Percentiles rank a stretch among this genome's conserved stretches.
Conservation (phyloP, 345 rosid genomes). For the Populus pruinosa region DNA sequence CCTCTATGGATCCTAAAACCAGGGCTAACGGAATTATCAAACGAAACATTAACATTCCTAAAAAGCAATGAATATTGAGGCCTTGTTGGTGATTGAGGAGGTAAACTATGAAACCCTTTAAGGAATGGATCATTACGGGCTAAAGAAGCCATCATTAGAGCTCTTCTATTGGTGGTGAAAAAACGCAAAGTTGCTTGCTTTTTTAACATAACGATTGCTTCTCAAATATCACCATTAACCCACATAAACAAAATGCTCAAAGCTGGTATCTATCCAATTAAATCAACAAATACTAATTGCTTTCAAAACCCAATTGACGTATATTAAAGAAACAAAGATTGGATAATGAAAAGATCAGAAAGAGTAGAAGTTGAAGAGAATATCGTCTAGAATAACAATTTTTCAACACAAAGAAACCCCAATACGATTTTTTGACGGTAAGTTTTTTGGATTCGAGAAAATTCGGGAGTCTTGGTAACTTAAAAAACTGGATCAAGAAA, state of each 20-base stretch:
- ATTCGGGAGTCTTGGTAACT: too few species aligned
- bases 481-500: too few species aligned
- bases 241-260: neutral
- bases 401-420: too few species aligned
- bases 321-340: too few species aligned
- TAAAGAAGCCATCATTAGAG: constrained; percentile 20
- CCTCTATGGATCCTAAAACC: constrained; percentile 13
- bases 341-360: too few species aligned
- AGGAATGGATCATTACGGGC: constrained; percentile 18
- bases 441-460: too few species aligned
- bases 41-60: constrained; percentile 7
- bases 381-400: too few species aligned
- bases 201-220: constrained; percentile 20
- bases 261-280: neutral
- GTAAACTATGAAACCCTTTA: constrained; percentile 13
- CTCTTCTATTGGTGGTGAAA: neutral
- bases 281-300: too few species aligned
- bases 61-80: constrained; percentile 11
- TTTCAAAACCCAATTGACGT: too few species aligned
- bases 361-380: too few species aligned
- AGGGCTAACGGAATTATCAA: constrained; percentile 2
- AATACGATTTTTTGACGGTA: too few species aligned
- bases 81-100: neutral
- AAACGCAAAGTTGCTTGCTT: constrained; percentile 2
- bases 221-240: constrained; percentile 18